Evolutionary conservation across 2,329 filamentous ascomycete species (phyloP), one percentile per base, ranked within the genome.

Genomic region (Exophiala sp.): DNA sequence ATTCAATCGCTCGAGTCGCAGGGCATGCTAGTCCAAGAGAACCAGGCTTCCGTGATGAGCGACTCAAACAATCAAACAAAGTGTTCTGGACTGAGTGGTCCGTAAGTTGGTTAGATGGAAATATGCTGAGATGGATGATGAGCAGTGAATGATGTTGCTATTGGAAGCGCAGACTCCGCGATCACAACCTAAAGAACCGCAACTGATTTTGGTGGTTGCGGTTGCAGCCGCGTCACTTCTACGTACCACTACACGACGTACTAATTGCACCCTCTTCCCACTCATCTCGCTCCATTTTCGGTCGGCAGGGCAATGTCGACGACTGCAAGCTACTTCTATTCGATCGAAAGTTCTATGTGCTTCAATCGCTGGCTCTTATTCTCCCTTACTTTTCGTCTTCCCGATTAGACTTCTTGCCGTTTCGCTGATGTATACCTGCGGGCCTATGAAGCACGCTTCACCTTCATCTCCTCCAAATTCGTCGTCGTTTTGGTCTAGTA

Each of bases 391-490:
- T 59, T 78, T 82, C 61, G 81, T 79, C 64, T 85, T 86, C 2
- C 82, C 83, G 41, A 85, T 78, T 64, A 86, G 69, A 61, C 80
- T 83, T 53, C 83, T 72, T 30, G 80, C 79, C 42, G 79, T 82
- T 11, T 79, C 77, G 61, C 81, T 81, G 1, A 84, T 68, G 79
- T 82, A 85, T 16, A 86, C 74, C 54, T 73, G 70, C 1, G 83
- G 83, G 13, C 81, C 82, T 19, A 66, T 62, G 42, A 81, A 73
- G 27, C 70, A 65, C 27, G 80, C 73, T 30, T 72, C 64, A 1
- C 66, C 66, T 18, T 69, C 63, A 42, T 72, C 67, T 52, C 76
- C 69, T 52, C 73, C 69, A 19, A 63, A 65, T 57, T 27, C 37
- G 14, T 50, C 29, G 11, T 58, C 46, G 34, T 47, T 27, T 35